Conservation (phyloP, 352 stramenopile species). For the Thalassiosira livingstoniorum region DNA sequence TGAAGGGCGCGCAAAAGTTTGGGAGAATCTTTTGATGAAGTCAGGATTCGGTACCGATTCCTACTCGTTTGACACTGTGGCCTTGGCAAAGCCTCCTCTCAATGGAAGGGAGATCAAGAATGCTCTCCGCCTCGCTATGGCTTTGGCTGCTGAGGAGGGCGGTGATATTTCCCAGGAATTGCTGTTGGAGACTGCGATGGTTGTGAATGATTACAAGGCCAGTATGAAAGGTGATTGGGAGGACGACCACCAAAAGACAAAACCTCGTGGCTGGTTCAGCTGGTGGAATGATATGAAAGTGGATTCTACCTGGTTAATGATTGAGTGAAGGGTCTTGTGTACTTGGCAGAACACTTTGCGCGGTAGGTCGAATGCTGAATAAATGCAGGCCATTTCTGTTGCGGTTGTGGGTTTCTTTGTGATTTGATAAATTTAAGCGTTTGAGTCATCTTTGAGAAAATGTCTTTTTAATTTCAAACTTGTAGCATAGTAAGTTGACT, state of each 20-base stretch:
- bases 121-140: slow-evolving; percentile 69
- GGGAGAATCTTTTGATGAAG: slow-evolving; percentile 63
- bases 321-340: neutral
- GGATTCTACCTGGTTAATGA: neutral
- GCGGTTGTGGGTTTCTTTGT: neutral
- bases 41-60: slow-evolving; percentile 40
- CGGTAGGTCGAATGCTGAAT: neutral
- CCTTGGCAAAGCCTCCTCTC: slow-evolving; percentile 52
- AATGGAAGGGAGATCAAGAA: slow-evolving; percentile 84
- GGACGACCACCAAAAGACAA: neutral
- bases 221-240: slow-evolving; percentile 17
- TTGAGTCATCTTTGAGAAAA: too few species aligned
- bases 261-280: neutral
- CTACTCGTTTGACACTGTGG: slow-evolving; percentile 29
- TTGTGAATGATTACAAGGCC: slow-evolving; percentile 32
- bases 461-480: too few species aligned
- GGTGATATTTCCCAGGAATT: slow-evolving; percentile 52
- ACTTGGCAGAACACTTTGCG: neutral
- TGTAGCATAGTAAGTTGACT: too few species aligned
- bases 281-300: neutral
- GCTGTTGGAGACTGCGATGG: slow-evolving; percentile 50
- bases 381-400: neutral
- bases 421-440: too few species aligned
- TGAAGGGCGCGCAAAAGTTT: slow-evolving; percentile 60
- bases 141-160: slow-evolving; percentile 64